A percentile compares a stretch with the other conserved stretches of the same genome.
Conservation (phyloP, 169 alveolate genomes). For the Cryptosporidium viatorum region DNA sequence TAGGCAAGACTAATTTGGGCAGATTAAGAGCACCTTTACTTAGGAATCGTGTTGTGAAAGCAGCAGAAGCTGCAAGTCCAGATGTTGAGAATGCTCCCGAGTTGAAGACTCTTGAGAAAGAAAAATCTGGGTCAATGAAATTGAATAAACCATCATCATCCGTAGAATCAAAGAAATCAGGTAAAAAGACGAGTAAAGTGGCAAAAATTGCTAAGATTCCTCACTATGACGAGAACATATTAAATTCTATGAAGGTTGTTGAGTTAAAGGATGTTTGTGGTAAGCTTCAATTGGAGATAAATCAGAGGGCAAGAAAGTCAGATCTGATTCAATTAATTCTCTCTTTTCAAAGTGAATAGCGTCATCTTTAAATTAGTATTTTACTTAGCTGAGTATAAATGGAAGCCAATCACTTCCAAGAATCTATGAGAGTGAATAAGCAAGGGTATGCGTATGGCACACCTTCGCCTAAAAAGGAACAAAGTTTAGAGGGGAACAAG, state of each 20-base stretch:
- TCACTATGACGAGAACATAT: slow-evolving; percentile 48
- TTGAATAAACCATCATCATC: slow-evolving; percentile 1
- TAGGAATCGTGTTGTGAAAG: slow-evolving; percentile 41
- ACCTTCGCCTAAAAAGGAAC: background rate
- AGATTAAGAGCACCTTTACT: slow-evolving; percentile 42
- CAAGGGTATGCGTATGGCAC: background rate
- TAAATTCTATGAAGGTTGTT: slow-evolving; percentile 60
- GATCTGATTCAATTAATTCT: slow-evolving; percentile 51
- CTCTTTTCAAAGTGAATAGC: slow-evolving; percentile 52
- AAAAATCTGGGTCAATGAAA: background rate
- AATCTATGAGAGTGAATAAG: background rate
- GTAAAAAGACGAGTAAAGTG: slow-evolving; percentile 59
- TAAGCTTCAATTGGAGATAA: slow-evolving; percentile 47
- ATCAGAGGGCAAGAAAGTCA: slow-evolving; percentile 21
- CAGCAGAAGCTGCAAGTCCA: slow-evolving; percentile 73
- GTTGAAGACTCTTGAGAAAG: slow-evolving; percentile 34
- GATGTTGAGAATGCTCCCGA: slow-evolving; percentile 18
- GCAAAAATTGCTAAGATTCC: slow-evolving; percentile 73
- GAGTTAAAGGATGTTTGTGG: slow-evolving; percentile 51
- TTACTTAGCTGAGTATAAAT: background rate
- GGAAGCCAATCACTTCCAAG: background rate
- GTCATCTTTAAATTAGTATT: background rate
- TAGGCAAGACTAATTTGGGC: slow-evolving; percentile 60
- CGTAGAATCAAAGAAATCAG: slow-evolving; percentile 18
- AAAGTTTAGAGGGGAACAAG: background rate